Evolutionary conservation across 495 filamentous ascomycete species (phyloP), one percentile per base, ranked within the genome.

Genomic region (Neurospora sp.): DNA sequence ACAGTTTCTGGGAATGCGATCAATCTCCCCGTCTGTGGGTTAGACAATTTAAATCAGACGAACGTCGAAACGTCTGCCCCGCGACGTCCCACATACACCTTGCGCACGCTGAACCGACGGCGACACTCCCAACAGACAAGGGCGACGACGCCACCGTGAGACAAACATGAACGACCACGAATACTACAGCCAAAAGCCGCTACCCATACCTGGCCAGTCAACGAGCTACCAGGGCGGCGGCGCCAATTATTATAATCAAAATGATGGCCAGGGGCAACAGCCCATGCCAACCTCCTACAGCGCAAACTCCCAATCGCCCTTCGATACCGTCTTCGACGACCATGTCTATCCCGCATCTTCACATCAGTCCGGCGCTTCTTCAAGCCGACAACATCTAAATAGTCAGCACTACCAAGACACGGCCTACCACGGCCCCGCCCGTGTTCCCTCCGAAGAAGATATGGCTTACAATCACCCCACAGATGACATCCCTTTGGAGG

Each of bases 101-200:
- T 45, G 9, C 11, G 24, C 38, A 42, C 31, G 39, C 36, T 38
- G 40, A 54, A 62, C 39, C 42, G 59, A 31, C 66, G 43, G 38
- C 24, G 70, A 54, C 31, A 66, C 37, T n/a, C 4, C n/a, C 69
- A 43, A 70, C 38, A 62, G 43, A 34, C 71, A 21, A 69, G 31
- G 43, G 38, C 71, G 19, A 31, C 54, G 42, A 70, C 31, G 31
- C 37, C 37, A 28, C 70, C 13, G 37, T 24, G n/a, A 34, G 42
- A 36, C 72, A 40, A 13, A 66, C 15, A 97, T 96, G 93, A 91
- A 93, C 71, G 87, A 92, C 74, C 92, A 94, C 85, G 90, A 93
- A 73, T 94, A 94, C 82, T 94, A 94, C 84, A 87, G 88, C 79
- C 78, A 83, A 70, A 84, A 83, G 73, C 84, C 88, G 75, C 80